Evolutionary conservation across 2,329 filamentous ascomycete species (phyloP).

Genomic region (Penicillium nordicum): DNA sequence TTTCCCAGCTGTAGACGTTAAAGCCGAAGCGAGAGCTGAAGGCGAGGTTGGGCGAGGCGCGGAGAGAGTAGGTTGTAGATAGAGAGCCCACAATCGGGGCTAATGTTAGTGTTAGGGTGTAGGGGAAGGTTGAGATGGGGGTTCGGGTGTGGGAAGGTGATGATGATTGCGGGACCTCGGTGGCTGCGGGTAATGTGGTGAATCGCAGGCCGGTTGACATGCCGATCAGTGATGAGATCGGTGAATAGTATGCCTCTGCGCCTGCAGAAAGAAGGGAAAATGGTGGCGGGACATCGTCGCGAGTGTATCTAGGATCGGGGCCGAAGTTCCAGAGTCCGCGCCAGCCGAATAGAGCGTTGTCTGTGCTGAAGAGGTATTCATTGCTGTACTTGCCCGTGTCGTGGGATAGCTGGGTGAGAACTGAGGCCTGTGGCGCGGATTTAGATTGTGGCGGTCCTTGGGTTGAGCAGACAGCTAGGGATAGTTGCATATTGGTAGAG

Average conservation of each 20-base stretch:
- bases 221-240: slow-evolving; percentile 88
- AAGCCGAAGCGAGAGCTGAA: slow-evolving; percentile 92
- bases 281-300: slow-evolving; percentile 53
- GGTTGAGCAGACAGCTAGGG: slow-evolving; percentile 58
- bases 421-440: slow-evolving; percentile 44
- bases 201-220: slow-evolving; percentile 86
- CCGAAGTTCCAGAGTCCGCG: slow-evolving; percentile 95
- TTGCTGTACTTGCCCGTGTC: slow-evolving; percentile 83
- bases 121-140: slow-evolving; percentile 69
- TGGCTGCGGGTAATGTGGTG: slow-evolving; percentile 68
- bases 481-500: slow-evolving; percentile 72
- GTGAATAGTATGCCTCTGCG: slow-evolving; percentile 91
- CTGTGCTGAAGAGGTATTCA: slow-evolving; percentile 88
- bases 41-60: slow-evolving; percentile 76
- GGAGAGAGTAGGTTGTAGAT: slow-evolving; percentile 85
- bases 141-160: slow-evolving; percentile 25
- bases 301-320: slow-evolving; percentile 50
- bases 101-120: slow-evolving; percentile 87
- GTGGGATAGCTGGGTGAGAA: slow-evolving; percentile 54
- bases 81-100: slow-evolving; percentile 95
- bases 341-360: slow-evolving; percentile 82
- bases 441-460: slow-evolving; percentile 41
- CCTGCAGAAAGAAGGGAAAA: slow-evolving; percentile 83
- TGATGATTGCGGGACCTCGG: slow-evolving; percentile 21
- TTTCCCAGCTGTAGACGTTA: slow-evolving; percentile 98